A percentile compares a stretch with the other conserved stretches of the same genome.
Evolutionary conservation across 1,284 basidiomycete species (phyloP).

Genomic region (Cryptococcus depauperatus): DNA sequence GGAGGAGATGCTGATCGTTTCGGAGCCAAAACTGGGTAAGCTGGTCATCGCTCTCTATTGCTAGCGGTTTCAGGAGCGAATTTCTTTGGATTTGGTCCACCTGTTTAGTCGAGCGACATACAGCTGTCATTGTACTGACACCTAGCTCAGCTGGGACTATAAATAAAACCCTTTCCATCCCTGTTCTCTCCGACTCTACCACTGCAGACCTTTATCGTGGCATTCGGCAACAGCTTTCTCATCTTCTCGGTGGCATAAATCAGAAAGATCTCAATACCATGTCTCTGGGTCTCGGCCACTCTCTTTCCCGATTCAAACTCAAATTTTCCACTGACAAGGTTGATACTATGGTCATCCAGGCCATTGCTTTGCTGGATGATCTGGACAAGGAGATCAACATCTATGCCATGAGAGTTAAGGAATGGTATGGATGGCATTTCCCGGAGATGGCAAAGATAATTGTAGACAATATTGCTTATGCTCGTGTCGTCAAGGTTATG

Average conservation of each 20-base stretch:
- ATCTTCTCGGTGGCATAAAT: constrained; percentile 79
- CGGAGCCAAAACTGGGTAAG: constrained; percentile 84
- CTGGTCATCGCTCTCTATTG: constrained; percentile 11
- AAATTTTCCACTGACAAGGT: constrained; percentile 99
- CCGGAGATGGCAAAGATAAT: constrained; percentile 99
- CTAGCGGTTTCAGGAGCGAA: neutral
- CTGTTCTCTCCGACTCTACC: constrained; percentile 61
- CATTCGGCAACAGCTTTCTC: constrained; percentile 80
- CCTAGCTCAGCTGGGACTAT: constrained; percentile 62
- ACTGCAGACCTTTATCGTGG: constrained; percentile 87
- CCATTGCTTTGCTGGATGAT: constrained; percentile 95
- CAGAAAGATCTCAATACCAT: constrained; percentile 96
- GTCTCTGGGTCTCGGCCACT: constrained; percentile 95
- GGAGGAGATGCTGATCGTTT: constrained; percentile 75
- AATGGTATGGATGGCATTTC: constrained; percentile 99
- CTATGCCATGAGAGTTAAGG: constrained; percentile 98
- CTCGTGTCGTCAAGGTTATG: constrained; percentile 81
- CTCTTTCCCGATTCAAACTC: constrained; percentile 92
- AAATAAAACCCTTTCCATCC: constrained; percentile 87
- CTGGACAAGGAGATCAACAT: constrained; percentile 99
- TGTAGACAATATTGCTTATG: constrained; percentile 92
- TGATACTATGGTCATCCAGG: constrained; percentile 98
- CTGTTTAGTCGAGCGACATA: neutral
- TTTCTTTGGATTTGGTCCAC: neutral
- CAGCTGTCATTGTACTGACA: constrained; percentile 1